Evolutionary conservation across 2,329 filamentous ascomycete genomes (phyloP).

Genomic region (Fusarium sp.): DNA sequence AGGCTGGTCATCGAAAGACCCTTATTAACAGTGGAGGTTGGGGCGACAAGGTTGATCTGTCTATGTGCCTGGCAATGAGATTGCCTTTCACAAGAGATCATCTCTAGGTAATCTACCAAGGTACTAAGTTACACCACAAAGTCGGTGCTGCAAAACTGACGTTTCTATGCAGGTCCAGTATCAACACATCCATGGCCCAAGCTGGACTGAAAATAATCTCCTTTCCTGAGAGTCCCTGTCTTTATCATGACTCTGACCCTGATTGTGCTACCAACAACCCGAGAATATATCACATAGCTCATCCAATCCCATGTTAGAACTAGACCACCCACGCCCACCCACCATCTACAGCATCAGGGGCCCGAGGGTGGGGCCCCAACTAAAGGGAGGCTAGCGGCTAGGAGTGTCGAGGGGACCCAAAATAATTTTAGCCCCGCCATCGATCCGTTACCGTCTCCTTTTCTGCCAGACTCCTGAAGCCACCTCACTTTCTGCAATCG

Average conservation of each 20-base stretch:
- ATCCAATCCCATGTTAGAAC: slow-evolving; percentile 15
- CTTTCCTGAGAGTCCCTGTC: neutral
- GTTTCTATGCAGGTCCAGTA: neutral
- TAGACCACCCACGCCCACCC: slow-evolving; percentile 11
- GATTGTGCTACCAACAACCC: slow-evolving; percentile 4
- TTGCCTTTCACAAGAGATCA: neutral
- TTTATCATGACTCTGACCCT: slow-evolving; percentile 8
- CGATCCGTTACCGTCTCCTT: slow-evolving; percentile 50
- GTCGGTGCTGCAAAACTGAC: neutral
- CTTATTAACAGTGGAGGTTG: neutral
- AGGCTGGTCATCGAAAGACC: neutral
- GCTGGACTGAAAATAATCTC: neutral
- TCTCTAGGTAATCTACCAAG: neutral
- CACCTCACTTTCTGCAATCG: slow-evolving; percentile 31
- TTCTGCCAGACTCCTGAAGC: slow-evolving; percentile 42
- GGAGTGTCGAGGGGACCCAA: slow-evolving; percentile 41
- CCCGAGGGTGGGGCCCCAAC: slow-evolving; percentile 15
- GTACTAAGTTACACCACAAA: neutral
- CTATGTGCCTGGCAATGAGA: neutral
- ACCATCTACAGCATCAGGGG: slow-evolving; percentile 12
- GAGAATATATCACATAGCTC: slow-evolving; percentile 13
- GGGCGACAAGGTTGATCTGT: neutral
- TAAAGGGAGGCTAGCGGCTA: neutral
- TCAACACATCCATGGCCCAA: neutral
- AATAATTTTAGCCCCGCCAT: slow-evolving; percentile 55